Evolutionary conservation across 31 red algal genomes (phyloP).

Genomic region (Asparagopsis taxiformis): DNA sequence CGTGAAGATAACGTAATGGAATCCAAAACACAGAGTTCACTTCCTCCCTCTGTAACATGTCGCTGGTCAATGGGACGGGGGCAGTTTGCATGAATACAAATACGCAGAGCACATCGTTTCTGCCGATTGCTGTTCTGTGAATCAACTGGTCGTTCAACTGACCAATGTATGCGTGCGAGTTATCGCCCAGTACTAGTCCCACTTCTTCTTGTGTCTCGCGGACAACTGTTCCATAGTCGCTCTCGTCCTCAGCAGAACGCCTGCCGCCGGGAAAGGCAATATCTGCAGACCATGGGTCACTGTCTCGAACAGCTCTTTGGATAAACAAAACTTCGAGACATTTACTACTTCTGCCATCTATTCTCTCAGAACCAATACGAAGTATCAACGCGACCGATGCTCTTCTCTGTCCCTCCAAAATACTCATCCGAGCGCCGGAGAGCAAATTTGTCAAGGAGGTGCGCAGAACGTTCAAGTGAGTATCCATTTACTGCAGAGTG

Average conservation of each 20-base stretch:
- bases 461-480: neutral
- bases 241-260: conserved; percentile 31
- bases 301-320: conserved; percentile 51
- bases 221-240: conserved; percentile 54
- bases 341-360: neutral
- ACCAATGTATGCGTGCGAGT: conserved; percentile 25
- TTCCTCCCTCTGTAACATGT: neutral
- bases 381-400: neutral
- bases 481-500: neutral
- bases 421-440: neutral
- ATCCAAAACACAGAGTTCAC: conserved; percentile 47
- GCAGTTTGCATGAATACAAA: conserved; percentile 61
- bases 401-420: neutral
- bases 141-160: conserved; percentile 44
- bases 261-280: conserved; percentile 85
- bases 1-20: conserved; percentile 13
- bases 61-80: neutral
- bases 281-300: conserved; percentile 84
- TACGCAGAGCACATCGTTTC: conserved; percentile 20
- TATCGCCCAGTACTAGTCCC: conserved; percentile 40
- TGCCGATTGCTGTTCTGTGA: neutral
- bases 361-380: neutral
- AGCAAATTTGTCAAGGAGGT: neutral
- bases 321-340: conserved; percentile 69
- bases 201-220: conserved; percentile 87